Evolutionary conservation across 768 basidiomycete genomes (phyloP).

Genomic region (Lactarius akahatsu): DNA sequence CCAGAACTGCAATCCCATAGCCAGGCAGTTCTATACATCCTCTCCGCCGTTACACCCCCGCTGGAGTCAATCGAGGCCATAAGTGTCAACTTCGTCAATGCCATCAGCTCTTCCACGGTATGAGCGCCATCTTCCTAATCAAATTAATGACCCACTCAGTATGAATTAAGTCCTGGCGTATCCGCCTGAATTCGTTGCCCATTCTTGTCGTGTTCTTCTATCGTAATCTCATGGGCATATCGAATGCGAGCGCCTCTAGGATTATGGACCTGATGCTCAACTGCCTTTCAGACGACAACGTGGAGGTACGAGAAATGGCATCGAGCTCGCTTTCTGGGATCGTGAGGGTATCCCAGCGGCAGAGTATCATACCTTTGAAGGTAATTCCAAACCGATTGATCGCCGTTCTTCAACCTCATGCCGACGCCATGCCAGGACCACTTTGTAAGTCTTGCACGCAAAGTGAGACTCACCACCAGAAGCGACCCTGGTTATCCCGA

Average conservation of each 20-base stretch:
- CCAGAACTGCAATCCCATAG: slow-evolving; percentile 80
- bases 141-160: slow-evolving; percentile 15
- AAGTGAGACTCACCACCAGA: slow-evolving; percentile 64
- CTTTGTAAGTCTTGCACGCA: slow-evolving; percentile 65
- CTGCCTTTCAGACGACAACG: slow-evolving; percentile 85
- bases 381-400: slow-evolving; percentile 39
- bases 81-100: slow-evolving; percentile 58
- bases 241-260: slow-evolving; percentile 60
- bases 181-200: slow-evolving; percentile 84
- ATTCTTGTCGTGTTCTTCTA: slow-evolving; percentile 89
- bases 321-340: slow-evolving; percentile 84
- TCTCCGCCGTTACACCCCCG: slow-evolving; percentile 80
- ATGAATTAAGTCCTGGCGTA: slow-evolving; percentile 77
- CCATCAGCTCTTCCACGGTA: slow-evolving; percentile 78
- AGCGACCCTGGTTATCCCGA: slow-evolving; percentile 72
- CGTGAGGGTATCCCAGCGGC: slow-evolving; percentile 85
- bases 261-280: slow-evolving; percentile 83
- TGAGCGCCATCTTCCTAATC: slow-evolving; percentile 31
- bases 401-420: slow-evolving; percentile 14
- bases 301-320: slow-evolving; percentile 91
- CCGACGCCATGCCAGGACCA: slow-evolving; percentile 54
- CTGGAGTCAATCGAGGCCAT: slow-evolving; percentile 61
- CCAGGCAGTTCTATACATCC: slow-evolving; percentile 73
- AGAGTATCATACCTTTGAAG: slow-evolving; percentile 82
- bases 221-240: slow-evolving; percentile 77